Percentiles rank a stretch among this genome's conserved stretches.
phyloP scores from a whole-genome alignment of 768 basidiomycete genomes.

The Phlebiopsis flavidoalba region DNA sequence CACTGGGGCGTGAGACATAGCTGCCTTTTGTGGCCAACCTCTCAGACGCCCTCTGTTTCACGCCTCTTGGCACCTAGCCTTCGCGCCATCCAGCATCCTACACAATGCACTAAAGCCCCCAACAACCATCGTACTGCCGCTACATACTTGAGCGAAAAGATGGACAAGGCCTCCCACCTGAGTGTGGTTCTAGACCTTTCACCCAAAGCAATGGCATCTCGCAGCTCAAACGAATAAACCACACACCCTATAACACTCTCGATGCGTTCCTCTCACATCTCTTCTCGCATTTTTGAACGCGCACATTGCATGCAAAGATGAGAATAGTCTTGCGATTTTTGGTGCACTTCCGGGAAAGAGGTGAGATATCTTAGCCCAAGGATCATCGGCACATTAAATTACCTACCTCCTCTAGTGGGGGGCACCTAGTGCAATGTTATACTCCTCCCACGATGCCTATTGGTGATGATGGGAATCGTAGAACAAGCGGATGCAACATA shows the following conservation, averaged over 20 bases:
- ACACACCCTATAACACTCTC: conserved; percentile 55
- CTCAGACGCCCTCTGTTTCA: not conserved
- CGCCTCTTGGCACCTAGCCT: not conserved
- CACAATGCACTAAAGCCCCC: no score
- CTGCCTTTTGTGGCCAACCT: conserved; percentile 1
- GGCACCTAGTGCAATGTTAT: conserved; percentile 71
- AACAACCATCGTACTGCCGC: not conserved
- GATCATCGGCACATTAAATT: not conserved
- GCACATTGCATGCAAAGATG: conserved; percentile 85
- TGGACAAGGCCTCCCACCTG: conserved; percentile 58
- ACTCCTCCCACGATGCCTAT: conserved; percentile 59
- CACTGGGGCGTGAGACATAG: conserved; percentile 8
- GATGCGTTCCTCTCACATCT: conserved; percentile 72
- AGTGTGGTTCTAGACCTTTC: conserved; percentile 84
- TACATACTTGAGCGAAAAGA: conserved; percentile 11
- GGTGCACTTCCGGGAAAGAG: conserved; percentile 84
- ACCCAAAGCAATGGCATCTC: conserved; percentile 81
- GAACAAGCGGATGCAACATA: conserved; percentile 63
- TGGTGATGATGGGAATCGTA: conserved; percentile 27
- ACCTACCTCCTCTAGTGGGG: conserved; percentile 36
- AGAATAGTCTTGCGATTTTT: conserved; percentile 90
- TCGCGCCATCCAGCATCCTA: not conserved
- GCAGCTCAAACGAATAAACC: conserved; percentile 48
- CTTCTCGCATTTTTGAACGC: conserved; percentile 89
- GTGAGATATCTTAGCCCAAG: conserved; percentile 33